A percentile compares a stretch with the other conserved stretches of the same genome.
Conservation (phyloP, 768 basidiomycete species). For the Dacryopinax spathularia region DNA sequence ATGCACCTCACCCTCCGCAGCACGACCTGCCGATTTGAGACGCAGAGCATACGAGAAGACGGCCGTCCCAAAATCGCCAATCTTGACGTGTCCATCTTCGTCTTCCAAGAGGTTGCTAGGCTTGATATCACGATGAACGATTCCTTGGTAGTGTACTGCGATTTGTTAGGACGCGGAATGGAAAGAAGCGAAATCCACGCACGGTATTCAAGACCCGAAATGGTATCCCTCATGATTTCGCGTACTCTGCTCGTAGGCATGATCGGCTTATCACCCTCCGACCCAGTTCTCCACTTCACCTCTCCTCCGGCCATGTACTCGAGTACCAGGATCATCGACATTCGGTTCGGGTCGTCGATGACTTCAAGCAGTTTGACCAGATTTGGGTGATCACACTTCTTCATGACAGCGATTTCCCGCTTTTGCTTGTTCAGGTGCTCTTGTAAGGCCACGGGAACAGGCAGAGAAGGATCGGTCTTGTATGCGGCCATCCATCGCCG, state of each 20-base stretch:
- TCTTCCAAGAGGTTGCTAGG: slow-evolving; percentile 93
- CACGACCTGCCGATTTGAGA: slow-evolving; percentile 46
- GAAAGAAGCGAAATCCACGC: slow-evolving; percentile 25
- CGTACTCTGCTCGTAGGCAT: slow-evolving; percentile 70
- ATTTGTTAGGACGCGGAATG: background rate
- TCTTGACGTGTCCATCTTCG: slow-evolving; percentile 81
- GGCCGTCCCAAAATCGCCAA: slow-evolving; percentile 95
- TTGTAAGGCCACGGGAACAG: slow-evolving; percentile 3
- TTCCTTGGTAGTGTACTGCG: slow-evolving; percentile 92
- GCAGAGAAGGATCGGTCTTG: background rate
- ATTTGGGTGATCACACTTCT: slow-evolving; percentile 81
- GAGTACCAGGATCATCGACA: slow-evolving; percentile 93
- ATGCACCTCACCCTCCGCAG: slow-evolving; percentile 19
- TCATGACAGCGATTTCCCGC: slow-evolving; percentile 97
- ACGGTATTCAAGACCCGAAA: slow-evolving; percentile 92
- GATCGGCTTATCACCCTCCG: slow-evolving; percentile 45
- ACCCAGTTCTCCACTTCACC: slow-evolving; percentile 66
- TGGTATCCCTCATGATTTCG: slow-evolving; percentile 80
- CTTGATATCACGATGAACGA: slow-evolving; percentile 99
- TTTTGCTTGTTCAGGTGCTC: slow-evolving; percentile 48
- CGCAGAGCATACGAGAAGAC: slow-evolving; percentile 86
- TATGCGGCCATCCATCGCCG: slow-evolving; percentile 13
- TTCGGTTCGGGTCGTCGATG: slow-evolving; percentile 78
- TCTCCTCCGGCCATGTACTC: slow-evolving; percentile 94
- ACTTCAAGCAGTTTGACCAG: slow-evolving; percentile 84